Evolutionary conservation across 441 rosid genomes (phyloP), one percentile per base, ranked within the genome.

Genomic region (Eruca vesicaria): DNA sequence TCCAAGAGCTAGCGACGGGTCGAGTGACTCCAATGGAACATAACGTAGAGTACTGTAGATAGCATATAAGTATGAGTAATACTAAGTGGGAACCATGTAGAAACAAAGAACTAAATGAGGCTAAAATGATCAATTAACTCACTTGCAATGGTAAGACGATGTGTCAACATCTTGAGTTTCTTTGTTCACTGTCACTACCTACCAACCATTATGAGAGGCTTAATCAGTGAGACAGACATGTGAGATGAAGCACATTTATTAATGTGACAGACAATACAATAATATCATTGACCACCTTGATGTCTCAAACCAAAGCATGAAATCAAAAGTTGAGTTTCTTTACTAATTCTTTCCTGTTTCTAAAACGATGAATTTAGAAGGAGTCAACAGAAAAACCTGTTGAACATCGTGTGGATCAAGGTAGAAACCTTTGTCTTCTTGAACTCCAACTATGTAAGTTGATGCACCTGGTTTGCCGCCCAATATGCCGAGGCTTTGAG

Each of bases 381-480:
- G 62, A 63, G 18, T 69, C 53, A 12, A 9, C 23, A 29, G 41
- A 45, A 66, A 60, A 19, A 77, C 78, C 81, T 72, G 78, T 35
- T 74, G 82, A 72, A 87, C 91, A 19, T 86, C 87, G 66, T 91
- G 99, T 1, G 99, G 99, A 83, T 95, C 99, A 68, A 95, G 98
- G 81, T 90, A 95, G 68, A 93, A 86, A 64, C 86, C 93, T 71
- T 83, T 81, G 32, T 87, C 93, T 71, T 89, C 98, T 81, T 95
- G 99, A 70, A 93, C 88, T 23, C 98, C 99, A 38, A 95, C 89
- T 77, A 95, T 86, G 77, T 95, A 95, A 66, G 97, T 92, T 33
- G 99, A 95, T 79, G 93, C 86, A 80, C 98, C 87, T 60, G 99
- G 88, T 83, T 93, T 95, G 56, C 99, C 99, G 23, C 98, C 99